A percentile compares a stretch with the other conserved stretches of the same genome.
Evolutionary conservation across 2,329 filamentous ascomycete species (phyloP).

Genomic region (Magnaporthales sp.): DNA sequence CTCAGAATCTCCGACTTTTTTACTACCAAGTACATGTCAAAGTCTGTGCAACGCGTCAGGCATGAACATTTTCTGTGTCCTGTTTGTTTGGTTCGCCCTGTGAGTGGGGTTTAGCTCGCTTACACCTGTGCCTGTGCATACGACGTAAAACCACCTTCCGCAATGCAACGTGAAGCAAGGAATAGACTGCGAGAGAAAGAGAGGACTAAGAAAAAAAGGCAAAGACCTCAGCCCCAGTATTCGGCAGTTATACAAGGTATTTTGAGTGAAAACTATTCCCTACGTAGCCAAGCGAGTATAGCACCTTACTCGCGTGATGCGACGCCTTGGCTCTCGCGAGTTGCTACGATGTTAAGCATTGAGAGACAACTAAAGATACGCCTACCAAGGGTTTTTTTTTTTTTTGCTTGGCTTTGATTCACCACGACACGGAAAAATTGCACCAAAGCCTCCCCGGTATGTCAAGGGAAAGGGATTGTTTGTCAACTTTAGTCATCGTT

Average conservation of each 20-base stretch:
- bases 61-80: background rate
- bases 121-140: no score
- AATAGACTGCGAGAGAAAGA: background rate
- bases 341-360: background rate
- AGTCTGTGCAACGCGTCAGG: background rate
- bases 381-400: background rate
- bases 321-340: background rate
- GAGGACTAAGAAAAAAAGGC: background rate
- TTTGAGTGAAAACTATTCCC: no score
- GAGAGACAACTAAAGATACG: background rate
- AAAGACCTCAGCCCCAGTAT: background rate
- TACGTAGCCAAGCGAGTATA: no score
- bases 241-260: background rate
- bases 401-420: background rate
- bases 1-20: background rate
- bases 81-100: background rate
- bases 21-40: background rate
- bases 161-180: background rate
- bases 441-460: background rate
- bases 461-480: background rate
- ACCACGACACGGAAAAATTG: background rate
- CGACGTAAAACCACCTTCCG: no score
- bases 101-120: background rate
- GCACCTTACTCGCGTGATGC: no score
- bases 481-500: background rate